Base-by-base conservation (phyloP, 345 rosid species). In the Acer negundo region DNA sequence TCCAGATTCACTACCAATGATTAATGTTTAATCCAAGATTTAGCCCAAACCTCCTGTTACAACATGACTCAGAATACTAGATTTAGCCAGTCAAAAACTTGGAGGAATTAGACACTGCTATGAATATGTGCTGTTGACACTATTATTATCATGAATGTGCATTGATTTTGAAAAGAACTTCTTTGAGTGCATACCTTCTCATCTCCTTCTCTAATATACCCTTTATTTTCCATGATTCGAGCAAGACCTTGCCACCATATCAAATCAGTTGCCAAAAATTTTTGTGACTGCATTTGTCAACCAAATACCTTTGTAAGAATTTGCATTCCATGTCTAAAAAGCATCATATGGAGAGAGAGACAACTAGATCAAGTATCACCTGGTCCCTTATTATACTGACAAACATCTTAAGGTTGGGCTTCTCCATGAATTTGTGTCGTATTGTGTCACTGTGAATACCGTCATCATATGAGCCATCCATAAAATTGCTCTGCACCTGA, bases 231-330 rank as follows among this genome's bases (percentile, higher is more conserved):
- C 90, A 94, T 73, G 69, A 90, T 88, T 67, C 97, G 94, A 64
- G 92, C 92, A 78, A 94, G 91, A 80, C 98, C 97, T 82, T 69
- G 90, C 97, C 97, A 94, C 97, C 98, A 94, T 51, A 90, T 65
- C 62, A 75, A 79, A 85, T 91, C 92, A 44, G 74, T 87, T 53
- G 89, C 87, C 74, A 81, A 75, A 80, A 81, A 89, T 53, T 87
- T 90, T 35, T 77, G 82, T 46, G 89, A 87, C 98, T 93, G 86
- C 80, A 80, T 13, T 71, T 62, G 44, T 42, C 77, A 82, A 82
- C 70, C 75, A 74, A 70, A 53, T 38, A 63, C n/a, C 68, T 74
- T 74, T 20, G 68, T 69, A n/a, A 67, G 65, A 75, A 62, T 69
- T 49, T 19, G 12, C 28, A 16, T 74, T 56, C 59, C n/a, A 51